A percentile compares a stretch with the other conserved stretches of the same genome.
These are phyloP conservation scores for Fistulifera pelliculosa DNA, from an alignment of 108 stramenopile species.

Conservation along the genomic window DNA sequence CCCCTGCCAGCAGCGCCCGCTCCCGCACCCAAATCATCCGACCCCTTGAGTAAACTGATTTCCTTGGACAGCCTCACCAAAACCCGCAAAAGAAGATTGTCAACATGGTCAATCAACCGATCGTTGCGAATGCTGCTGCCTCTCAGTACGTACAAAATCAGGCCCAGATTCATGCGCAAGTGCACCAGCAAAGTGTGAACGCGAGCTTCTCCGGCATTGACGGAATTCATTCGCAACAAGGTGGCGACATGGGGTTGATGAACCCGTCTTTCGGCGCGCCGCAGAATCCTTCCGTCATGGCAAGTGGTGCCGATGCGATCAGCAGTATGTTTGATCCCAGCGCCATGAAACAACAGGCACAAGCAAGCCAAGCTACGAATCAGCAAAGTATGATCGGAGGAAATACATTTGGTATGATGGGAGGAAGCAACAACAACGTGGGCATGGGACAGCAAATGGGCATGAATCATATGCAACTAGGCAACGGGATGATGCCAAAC, in stretches of 20 bases:
- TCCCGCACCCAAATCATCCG: constrained; percentile 33
- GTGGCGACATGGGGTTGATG: constrained; percentile 4
- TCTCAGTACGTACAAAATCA: constrained; percentile 16
- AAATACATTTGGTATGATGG: constrained; percentile 8
- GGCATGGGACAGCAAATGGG: constrained; percentile 11
- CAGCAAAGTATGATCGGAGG: constrained; percentile 10
- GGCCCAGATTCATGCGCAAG: constrained; percentile 10
- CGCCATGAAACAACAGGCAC: constrained; percentile 9
- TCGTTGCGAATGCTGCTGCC: constrained; percentile 21
- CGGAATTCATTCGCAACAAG: constrained; percentile 9
- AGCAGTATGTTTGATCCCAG: constrained; percentile 36
- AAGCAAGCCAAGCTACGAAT: constrained; percentile 10
- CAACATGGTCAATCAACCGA: constrained; percentile 24
- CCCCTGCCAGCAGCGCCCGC: neutral
- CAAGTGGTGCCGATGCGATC: constrained; percentile 38
- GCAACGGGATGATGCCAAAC: constrained; percentile 1
- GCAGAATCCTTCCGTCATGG: constrained; percentile 16
- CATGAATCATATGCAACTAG: neutral
- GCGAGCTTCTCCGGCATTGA: constrained; percentile 20
- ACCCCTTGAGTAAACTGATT: constrained; percentile 69
- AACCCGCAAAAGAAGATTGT: constrained; percentile 40
- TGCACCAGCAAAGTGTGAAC: constrained; percentile 4
- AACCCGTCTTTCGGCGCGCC: constrained; percentile 3
- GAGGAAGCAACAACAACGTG: constrained; percentile 14
- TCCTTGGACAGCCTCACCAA: constrained; percentile 69